Conservation (phyloP, 305 asterid genomes). For the Solanum hybrid region DNA sequence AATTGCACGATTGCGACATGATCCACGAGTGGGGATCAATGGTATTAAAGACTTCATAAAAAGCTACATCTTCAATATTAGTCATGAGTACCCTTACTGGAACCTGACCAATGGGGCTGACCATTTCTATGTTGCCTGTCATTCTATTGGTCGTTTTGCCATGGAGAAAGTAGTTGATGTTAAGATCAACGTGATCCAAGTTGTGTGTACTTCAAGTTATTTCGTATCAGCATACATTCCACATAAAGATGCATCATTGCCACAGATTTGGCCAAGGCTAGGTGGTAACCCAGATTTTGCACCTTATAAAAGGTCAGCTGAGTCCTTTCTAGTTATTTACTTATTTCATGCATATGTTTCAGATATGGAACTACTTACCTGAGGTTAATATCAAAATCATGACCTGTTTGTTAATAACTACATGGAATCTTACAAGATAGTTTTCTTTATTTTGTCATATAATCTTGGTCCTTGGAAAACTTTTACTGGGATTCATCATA, state of each 20-base stretch:
- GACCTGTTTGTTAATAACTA: background rate
- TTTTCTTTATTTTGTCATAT: background rate
- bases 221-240: slow-evolving; percentile 54
- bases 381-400: background rate
- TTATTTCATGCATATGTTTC: slow-evolving; percentile 1
- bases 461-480: background rate
- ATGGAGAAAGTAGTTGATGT: slow-evolving; percentile 55
- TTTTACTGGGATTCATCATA: background rate
- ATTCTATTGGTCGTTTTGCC: slow-evolving; percentile 64
- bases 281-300: slow-evolving; percentile 41
- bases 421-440: background rate
- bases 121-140: slow-evolving; percentile 75
- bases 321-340: slow-evolving; percentile 6
- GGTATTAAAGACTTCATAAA: slow-evolving; percentile 53
- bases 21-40: slow-evolving; percentile 50
- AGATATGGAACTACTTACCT: background rate
- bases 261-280: slow-evolving; percentile 79
- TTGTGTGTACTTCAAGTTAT: slow-evolving; percentile 72
- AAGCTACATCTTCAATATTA: slow-evolving; percentile 46
- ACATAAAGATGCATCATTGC: slow-evolving; percentile 76
- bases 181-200: slow-evolving; percentile 56
- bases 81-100: slow-evolving; percentile 53
- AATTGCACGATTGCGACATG: slow-evolving; percentile 66
- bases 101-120: slow-evolving; percentile 67
- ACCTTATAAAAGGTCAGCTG: slow-evolving; percentile 39